Base-by-base conservation (phyloP, 2,329 filamentous ascomycete species). In the Helicocarpus griseus region DNA sequence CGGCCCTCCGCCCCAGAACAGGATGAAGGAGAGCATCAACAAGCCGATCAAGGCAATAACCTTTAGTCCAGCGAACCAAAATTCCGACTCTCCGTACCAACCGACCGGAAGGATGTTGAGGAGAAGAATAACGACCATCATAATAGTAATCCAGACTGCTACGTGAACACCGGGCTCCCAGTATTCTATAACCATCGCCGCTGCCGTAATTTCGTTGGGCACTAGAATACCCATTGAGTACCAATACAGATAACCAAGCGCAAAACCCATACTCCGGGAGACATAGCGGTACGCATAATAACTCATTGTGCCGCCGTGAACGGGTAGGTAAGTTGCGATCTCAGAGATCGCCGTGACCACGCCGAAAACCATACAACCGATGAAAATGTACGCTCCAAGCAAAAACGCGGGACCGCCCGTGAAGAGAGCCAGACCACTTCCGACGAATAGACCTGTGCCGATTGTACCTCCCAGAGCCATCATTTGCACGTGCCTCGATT, bases 121-220 rank as follows among this genome's bases (percentile, higher is more conserved):
- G 2, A 63, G 65, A 14, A 77, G 64, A 44, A 86, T 78, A 17
- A 86, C 71, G 2, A 80, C 66, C 55, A 86, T 74, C 55, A 82
- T 69, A 54, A 82, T 77, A 3, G 78, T 77, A 49, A 77, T 75
- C 73, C 73, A 77, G 5, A 72, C 71, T 1, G 69, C 71, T 5
- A 73, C 64, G 39, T 72, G 68, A 46, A 74, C 66, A 17, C 60
- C 59, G 3, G 68, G 63, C 9, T 68, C 59, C 82, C 82, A 86
- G 62, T 79, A 85, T 54, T 79, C 69, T 54, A 86, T 81, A 28
- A 86, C 73, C n/a, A 85, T 75, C 38, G 78, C 77, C 11, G 81
- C 80, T 6, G 83, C 83, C 0, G 79, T 80, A 54, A 86, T 81
- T 65, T 86, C 83, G 53, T 79, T 76, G 45, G 71, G 73, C 0